These are phyloP conservation scores for Talaromyces funiculosus DNA, from an alignment of 2,329 filamentous ascomycete species.

Conservation along the genomic window DNA sequence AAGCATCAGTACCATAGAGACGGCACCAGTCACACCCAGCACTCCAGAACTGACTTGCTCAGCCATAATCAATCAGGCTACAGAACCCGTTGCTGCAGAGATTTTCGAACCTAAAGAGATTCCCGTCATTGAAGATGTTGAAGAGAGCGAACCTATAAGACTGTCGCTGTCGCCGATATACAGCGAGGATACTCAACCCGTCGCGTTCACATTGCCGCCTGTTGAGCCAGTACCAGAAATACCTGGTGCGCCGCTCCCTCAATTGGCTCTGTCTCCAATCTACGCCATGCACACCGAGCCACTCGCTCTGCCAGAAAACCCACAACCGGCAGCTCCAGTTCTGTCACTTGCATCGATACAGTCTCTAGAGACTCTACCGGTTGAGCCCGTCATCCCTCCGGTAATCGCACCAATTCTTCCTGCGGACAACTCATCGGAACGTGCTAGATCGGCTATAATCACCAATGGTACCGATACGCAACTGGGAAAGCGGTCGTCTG, in stretches of 20 bases:
- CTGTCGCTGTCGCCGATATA: constrained; percentile 27
- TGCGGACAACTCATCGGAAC: constrained; percentile 20
- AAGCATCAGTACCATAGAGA: constrained; percentile 29
- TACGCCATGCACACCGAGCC: constrained; percentile 31
- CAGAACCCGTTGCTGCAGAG: constrained; percentile 15
- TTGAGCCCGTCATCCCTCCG: constrained; percentile 30
- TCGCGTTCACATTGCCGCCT: constrained; percentile 18
- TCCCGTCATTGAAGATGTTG: constrained; percentile 7
- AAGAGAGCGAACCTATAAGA: constrained; percentile 16
- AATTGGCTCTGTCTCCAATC: constrained; percentile 26
- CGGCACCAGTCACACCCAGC: constrained; percentile 39
- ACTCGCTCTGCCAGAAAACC: constrained; percentile 18
- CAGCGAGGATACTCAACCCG: constrained; percentile 24
- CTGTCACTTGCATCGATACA: constrained; percentile 39
- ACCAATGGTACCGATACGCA: constrained; percentile 3
- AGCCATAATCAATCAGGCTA: constrained; percentile 7
- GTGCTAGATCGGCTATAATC: constrained; percentile 18
- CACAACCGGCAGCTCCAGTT: constrained; percentile 22
- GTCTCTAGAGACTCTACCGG: constrained; percentile 44
- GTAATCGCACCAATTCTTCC: constrained; percentile 19
- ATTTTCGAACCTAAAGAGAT: constrained; percentile 15
- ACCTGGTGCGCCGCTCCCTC: constrained; percentile 16
- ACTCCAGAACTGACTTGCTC: constrained; percentile 31
- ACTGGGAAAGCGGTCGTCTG: constrained; percentile 23
- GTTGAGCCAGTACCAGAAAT: constrained; percentile 16